Evolutionary conservation across 2,329 filamentous ascomycete species (phyloP), one percentile per base, ranked within the genome.

Genomic region (Pseudogymnoascus sp.): DNA sequence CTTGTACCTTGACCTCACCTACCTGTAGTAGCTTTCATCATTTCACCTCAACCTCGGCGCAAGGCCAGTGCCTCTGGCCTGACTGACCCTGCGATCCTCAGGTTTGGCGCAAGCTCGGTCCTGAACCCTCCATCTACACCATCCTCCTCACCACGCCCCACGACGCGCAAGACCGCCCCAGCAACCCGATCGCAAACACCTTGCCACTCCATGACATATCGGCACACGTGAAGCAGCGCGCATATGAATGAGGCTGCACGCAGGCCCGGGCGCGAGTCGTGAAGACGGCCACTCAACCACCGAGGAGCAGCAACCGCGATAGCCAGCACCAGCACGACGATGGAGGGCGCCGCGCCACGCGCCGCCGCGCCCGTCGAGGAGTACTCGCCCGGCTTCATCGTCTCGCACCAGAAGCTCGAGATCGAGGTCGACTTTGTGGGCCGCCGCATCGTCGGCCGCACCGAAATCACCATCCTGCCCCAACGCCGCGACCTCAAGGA

Each of bases 381-480:
- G 7, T 38, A 44, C 46, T 35, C 29, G 13, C 46, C 38, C 64
- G 72, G 70, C 26, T 82, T 79, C 66, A 72, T 82, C 42, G 78
- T 97, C 64, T 82, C 91, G 62, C 88, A 92, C 76, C 93, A 97
- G 77, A 90, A 90, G 74, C 88, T 99, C 60, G 88, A 92, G 70
- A 81, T 99, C 65, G 93, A 97, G 70, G 81, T 99, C 72, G 90
- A 96, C 77, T 96, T 99, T 74, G 82, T 84, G 67, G 84, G 84
- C 62, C 88, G 87, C 75, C 83, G 82, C 71, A 78, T 97, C 71
- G 87, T 84, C 65, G 95, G 95, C 60, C 88, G 84, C 67, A 91
- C 90, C 7, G 88, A 93, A 68, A 89, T 99, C 69, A 89, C 88
- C 31, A 85, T 97, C 62, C 69, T 72, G 21, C 79, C 83, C 64